A percentile compares a stretch with the other conserved stretches of the same genome.
Evolutionary conservation across 2,329 filamentous ascomycete genomes (phyloP).

Genomic region (Exserohilum turcica): DNA sequence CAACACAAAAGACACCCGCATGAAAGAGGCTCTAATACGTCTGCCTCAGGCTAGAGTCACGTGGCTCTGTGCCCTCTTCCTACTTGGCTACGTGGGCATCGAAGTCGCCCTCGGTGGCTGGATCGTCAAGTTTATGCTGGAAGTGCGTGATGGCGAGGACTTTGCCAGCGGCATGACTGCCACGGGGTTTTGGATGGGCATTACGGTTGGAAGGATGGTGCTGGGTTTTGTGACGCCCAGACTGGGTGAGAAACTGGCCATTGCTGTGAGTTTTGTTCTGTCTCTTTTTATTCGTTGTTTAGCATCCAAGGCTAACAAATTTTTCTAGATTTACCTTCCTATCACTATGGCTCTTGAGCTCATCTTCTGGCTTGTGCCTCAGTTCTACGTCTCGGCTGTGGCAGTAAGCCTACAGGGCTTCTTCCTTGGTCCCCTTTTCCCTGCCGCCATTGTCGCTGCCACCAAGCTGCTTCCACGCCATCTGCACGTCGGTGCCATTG

Average conservation of each 20-base stretch:
- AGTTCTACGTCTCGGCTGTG: constrained; percentile 73
- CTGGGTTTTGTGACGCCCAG: constrained; percentile 77
- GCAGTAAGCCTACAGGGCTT: constrained; percentile 76
- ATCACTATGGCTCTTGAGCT: constrained; percentile 69
- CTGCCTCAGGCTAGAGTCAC: constrained; percentile 61
- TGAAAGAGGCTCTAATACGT: constrained; percentile 57
- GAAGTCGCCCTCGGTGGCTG: constrained; percentile 80
- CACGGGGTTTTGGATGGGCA: constrained; percentile 83
- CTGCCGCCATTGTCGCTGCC: constrained; percentile 72
- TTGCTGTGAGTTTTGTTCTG: constrained; percentile 44
- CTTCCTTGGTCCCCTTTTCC: constrained; percentile 80
- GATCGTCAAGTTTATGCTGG: constrained; percentile 84
- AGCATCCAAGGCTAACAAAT: not conserved
- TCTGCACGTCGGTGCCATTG: constrained; percentile 78
- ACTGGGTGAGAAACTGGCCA: constrained; percentile 70
- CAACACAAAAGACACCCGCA: constrained; percentile 54
- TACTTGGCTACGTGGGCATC: constrained; percentile 78
- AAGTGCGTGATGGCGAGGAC: constrained; percentile 68
- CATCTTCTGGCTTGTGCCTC: constrained; percentile 80
- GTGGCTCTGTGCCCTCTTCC: constrained; percentile 75
- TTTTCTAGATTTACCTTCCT: constrained; percentile 63
- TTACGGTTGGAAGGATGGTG: constrained; percentile 73
- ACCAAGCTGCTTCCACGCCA: constrained; percentile 75
- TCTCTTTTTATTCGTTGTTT: not conserved
- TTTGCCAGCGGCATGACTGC: constrained; percentile 77